Evolutionary conservation across 495 filamentous ascomycete species (phyloP), one percentile per base, ranked within the genome.

Genomic region (Ascobolus immersus): DNA sequence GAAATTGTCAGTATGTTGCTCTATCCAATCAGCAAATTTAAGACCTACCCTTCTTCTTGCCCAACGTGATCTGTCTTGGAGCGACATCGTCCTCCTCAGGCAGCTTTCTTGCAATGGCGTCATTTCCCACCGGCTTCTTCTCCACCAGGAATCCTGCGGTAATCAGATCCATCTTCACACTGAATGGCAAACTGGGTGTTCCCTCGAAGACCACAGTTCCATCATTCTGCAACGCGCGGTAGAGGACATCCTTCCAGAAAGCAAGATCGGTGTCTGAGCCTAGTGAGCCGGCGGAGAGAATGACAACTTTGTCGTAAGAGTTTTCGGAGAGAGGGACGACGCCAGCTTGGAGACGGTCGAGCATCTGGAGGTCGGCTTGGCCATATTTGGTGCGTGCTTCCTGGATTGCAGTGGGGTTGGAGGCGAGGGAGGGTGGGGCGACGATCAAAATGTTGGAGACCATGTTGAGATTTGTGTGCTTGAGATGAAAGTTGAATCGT

Each of bases 321-420:
- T 63, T 49, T 9, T 61, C 36, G 2, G 86, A 77, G 4, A 99
- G 71, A 3, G 67, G 52, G 32, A 86, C 77, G 25, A 93, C 63
- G 33, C 78, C 79, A 24, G 76, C 63, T 10, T 4, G 69, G 12
- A 99, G 64, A 20, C 86, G 79, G 56, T 99, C 86, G 35, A 99
- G 77, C 86, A 99, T 99, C 50, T 94, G 89, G 24, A 99, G 61
- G 49, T 99, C 86, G 36, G 57, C 52, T 44, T 77, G 73, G 49
- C 78, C 67, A 54, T 77, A 66, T n/a, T n/a, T 31, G 23, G 67
- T 58, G 17, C 58, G 62, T 21, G 70, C 49, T 21, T 48, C 52
- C 24, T 67, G 52, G 30, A 78, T 55, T 44, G 61, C 60, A 20
- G 68, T 61, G 10, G 70, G 69, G 40, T 72, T 67, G 7, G 71